Conservation (phyloP, 192 early-diverging fungal species). For the Mortierella hygrophila region DNA sequence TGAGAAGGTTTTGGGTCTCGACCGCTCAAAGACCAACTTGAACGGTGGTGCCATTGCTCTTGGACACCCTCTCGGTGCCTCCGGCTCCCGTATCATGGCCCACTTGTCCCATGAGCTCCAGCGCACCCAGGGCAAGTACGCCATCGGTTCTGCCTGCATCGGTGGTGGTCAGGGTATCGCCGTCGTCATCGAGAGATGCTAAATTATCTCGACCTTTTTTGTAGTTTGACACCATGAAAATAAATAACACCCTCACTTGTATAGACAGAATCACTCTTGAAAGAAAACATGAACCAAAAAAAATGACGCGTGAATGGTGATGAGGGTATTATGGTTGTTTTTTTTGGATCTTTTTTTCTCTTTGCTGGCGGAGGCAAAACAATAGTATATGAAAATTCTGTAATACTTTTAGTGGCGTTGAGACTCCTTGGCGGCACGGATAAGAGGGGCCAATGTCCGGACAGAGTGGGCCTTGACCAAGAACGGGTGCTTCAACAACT, state of each 20-base stretch:
- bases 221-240: neutral
- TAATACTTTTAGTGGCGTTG: conserved; percentile 16
- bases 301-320: neutral
- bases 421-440: conserved; percentile 74
- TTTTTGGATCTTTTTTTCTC: conserved; percentile 10
- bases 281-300: neutral
- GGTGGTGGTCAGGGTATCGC: conserved; percentile 84
- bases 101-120: conserved; percentile 90
- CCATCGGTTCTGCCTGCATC: conserved; percentile 95
- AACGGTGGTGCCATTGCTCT: conserved; percentile 96
- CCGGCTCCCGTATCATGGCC: conserved; percentile 92
- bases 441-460: conserved; percentile 82
- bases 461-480: conserved; percentile 84
- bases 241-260: neutral
- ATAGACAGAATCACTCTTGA: neutral
- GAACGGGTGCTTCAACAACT: conserved; percentile 89
- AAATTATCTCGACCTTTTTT: conserved; percentile 7
- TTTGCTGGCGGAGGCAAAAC: neutral
- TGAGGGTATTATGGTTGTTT: neutral
- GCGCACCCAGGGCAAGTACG: conserved; percentile 86
- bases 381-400: neutral
- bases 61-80: conserved; percentile 96
- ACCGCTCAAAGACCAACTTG: conserved; percentile 82
- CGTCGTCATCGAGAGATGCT: conserved; percentile 33
- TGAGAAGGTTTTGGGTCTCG: conserved; percentile 88